A percentile compares a stretch with the other conserved stretches of the same genome.
Conservation (phyloP, 1,284 basidiomycete genomes). For the Leccinum pseudoinsigne region DNA sequence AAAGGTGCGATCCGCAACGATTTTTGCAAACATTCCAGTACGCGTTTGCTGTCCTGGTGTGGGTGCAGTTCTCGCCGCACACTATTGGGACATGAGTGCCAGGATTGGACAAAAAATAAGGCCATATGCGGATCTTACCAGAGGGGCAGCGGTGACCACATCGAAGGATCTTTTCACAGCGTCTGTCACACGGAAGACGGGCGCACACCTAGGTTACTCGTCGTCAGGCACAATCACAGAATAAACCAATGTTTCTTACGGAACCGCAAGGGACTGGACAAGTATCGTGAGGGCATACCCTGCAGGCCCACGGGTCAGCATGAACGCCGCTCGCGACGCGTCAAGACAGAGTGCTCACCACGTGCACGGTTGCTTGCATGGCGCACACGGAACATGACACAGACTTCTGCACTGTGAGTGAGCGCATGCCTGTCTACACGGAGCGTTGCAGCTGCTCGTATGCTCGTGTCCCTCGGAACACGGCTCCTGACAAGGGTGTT, state of each 20-base stretch:
- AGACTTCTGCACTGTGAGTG: slow-evolving; percentile 49
- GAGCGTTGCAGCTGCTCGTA: slow-evolving; percentile 42
- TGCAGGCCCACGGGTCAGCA: slow-evolving; percentile 18
- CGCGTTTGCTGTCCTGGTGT: no score
- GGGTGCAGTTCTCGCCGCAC: slow-evolving; percentile 63
- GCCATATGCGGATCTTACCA: slow-evolving; percentile 38
- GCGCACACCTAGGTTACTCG: slow-evolving; percentile 56
- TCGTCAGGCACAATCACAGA: neutral
- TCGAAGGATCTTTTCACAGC: slow-evolving; percentile 45
- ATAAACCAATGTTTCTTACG: slow-evolving; percentile 39
- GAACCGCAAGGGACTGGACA: slow-evolving; percentile 74
- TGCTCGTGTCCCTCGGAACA: slow-evolving; percentile 58
- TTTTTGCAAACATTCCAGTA: no score
- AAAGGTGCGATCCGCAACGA: no score
- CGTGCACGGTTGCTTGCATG: slow-evolving; percentile 61
- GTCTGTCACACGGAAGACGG: slow-evolving; percentile 63
- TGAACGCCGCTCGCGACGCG: neutral
- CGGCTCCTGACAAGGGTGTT: slow-evolving; percentile 50
- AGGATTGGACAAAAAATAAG: neutral
- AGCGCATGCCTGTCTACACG: slow-evolving; percentile 57
- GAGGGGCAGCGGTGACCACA: slow-evolving; percentile 75
- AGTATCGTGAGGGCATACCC: slow-evolving; percentile 51
- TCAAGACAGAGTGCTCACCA: slow-evolving; percentile 41
- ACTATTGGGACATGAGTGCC: slow-evolving; percentile 39
- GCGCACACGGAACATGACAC: slow-evolving; percentile 60